Base-by-base conservation (phyloP, 257 asterid genomes). In the Eustoma russellianum region DNA sequence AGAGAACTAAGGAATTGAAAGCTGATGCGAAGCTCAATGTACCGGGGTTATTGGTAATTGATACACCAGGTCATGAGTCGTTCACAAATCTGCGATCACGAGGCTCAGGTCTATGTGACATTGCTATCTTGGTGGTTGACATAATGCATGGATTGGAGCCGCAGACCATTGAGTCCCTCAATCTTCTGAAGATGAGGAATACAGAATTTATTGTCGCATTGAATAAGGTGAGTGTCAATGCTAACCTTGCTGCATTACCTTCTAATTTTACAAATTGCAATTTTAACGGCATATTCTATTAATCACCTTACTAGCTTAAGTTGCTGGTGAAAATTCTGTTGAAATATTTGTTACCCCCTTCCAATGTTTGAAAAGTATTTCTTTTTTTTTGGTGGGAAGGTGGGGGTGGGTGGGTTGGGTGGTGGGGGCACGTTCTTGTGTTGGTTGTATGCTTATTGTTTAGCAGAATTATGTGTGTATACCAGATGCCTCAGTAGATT, bases 51-150 rank as follows among this genome's bases (percentile, higher is more conserved):
- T 78, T 92, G 72, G 94, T 92, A 45, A 92, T 92, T 68, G 99
- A 85, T 67, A 92, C 99, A 35, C 99, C 99, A 15, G 99, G 99
- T 44, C 99, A 92, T 11, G 99, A 92, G 69, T 92, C 99, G 6
- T 88, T 92, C 74, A 78, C 83, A 57, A 92, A 92, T 62, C 67
- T 88, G 76, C 89, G 95, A 8, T 85, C 99, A 68, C 85, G 94
- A 33, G 99, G 99, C 55, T 92, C 97, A 38, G 99, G 99, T 52
- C 72, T 92, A 65, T 92, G 99, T 69, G 97, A 88, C 58, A 80
- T 92, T 68, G 99, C 99, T 48, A 88, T 92, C 65, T 69, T 92
- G 73, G 97, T 88, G 33, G 96, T 92, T 41, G 99, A 92, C 71
- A 88, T 92, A 63, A 92, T 88, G 96, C 99, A 92, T 69, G 97